phyloP scores from a whole-genome alignment of 371 early-diverging fungal genomes.

The Apophysomyces variabilis region DNA sequence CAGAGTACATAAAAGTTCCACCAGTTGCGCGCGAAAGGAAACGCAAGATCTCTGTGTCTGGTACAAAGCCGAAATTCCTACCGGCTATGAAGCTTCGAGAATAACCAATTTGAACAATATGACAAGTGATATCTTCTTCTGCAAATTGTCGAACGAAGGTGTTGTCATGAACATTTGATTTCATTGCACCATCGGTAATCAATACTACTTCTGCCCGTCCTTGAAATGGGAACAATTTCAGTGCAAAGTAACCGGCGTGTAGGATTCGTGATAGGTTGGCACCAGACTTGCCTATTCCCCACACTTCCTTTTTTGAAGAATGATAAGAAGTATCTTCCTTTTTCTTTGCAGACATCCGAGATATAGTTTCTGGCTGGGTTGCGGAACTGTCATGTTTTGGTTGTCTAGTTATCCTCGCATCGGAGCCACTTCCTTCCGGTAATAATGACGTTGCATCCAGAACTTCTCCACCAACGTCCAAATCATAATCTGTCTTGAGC shows the following conservation, averaged over 20 bases:
- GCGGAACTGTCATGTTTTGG: neutral
- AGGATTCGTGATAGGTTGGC: constrained; percentile 69
- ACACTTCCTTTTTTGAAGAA: constrained; percentile 55
- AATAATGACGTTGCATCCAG: constrained; percentile 33
- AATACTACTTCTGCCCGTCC: constrained; percentile 75
- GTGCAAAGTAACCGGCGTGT: constrained; percentile 73
- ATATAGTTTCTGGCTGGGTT: neutral
- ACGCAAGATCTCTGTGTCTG: constrained; percentile 85
- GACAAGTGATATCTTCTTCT: constrained; percentile 76
- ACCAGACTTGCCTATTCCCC: constrained; percentile 66
- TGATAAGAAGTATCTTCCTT: constrained; percentile 26
- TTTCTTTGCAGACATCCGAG: constrained; percentile 6
- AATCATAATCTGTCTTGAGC: constrained; percentile 47
- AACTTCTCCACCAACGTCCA: constrained; percentile 55
- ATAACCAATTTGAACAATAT: constrained; percentile 88
- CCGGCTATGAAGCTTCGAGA: constrained; percentile 74
- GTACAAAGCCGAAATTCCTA: constrained; percentile 87
- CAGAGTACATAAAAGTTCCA: constrained; percentile 83
- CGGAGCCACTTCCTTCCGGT: constrained; percentile 5
- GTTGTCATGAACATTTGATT: constrained; percentile 64
- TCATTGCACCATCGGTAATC: constrained; percentile 90
- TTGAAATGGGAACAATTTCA: constrained; percentile 72
- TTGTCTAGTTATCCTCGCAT: neutral
- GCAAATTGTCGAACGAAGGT: constrained; percentile 61
- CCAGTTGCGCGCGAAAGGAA: constrained; percentile 81